These are phyloP conservation scores for Cryptococcus sp. DNA, from an alignment of 1,284 basidiomycete genomes.

Conservation along the genomic window DNA sequence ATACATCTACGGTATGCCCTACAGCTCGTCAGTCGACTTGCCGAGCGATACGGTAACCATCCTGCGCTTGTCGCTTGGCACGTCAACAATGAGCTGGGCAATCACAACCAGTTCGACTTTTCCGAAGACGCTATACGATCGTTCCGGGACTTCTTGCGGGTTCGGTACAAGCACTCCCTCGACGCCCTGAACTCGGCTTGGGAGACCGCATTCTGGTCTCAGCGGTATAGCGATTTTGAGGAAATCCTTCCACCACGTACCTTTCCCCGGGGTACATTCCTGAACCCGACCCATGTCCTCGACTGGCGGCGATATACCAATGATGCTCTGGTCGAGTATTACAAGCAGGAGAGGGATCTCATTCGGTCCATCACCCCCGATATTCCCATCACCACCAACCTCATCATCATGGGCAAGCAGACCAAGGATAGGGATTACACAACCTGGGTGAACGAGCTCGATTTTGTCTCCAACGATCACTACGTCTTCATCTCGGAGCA, in stretches of 20 bases:
- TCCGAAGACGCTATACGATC: constrained; percentile 11
- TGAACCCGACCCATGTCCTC: constrained; percentile 11
- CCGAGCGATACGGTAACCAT: constrained; percentile 9
- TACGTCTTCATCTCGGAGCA: constrained; percentile 2
- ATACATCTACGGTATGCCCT: constrained; percentile 8
- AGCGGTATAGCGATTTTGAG: constrained; percentile 8
- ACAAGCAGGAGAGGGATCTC: constrained; percentile 3
- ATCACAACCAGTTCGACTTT: constrained; percentile 9
- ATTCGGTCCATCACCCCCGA: constrained; percentile 5
- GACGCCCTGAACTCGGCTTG: constrained; percentile 12
- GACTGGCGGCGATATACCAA: constrained; percentile 12
- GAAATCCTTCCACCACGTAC: constrained; percentile 11
- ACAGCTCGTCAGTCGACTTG: constrained; percentile 3
- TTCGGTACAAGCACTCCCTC: constrained; percentile 3
- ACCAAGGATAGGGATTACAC: constrained; percentile 4
- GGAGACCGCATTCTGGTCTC: constrained; percentile 16
- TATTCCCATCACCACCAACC: constrained; percentile 13
- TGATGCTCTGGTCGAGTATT: constrained; percentile 5
- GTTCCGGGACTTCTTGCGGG: constrained; percentile 9
- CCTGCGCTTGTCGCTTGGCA: constrained; percentile 14
- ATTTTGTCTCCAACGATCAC: constrained; percentile 15
- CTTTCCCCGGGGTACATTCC: constrained; percentile 4
- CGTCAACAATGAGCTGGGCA: constrained; percentile 15
- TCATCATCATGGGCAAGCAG: constrained; percentile 8
- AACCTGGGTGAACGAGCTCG: constrained; percentile 5